Evolutionary conservation across 2,329 filamentous ascomycete genomes (phyloP).

Genomic region (Cercospora citrullina): DNA sequence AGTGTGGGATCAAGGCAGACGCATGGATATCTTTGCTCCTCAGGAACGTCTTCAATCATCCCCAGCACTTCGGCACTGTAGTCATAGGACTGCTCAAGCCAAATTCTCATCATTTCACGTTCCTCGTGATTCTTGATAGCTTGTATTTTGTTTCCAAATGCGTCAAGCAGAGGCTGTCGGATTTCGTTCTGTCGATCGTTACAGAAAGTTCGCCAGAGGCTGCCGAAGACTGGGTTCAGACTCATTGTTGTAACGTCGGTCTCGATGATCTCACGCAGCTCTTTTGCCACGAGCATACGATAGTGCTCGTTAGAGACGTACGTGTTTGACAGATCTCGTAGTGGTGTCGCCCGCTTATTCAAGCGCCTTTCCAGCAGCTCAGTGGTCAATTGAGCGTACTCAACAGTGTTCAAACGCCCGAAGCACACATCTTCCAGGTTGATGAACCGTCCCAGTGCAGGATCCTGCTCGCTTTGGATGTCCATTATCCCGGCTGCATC

Average conservation of each 20-base stretch:
- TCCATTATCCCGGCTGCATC: not conserved
- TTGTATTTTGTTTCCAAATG: conserved; percentile 18
- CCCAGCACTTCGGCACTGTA: conserved; percentile 21
- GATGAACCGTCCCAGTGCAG: not conserved
- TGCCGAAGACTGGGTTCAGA: conserved; percentile 23
- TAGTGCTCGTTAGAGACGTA: conserved; percentile 12
- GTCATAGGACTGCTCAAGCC: conserved; percentile 23
- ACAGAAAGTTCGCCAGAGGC: conserved; percentile 20
- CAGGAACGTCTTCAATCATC: conserved; percentile 15
- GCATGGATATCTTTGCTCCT: conserved; percentile 12
- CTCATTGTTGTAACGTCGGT: conserved; percentile 18
- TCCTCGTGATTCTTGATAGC: conserved; percentile 5
- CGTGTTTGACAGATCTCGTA: conserved; percentile 10
- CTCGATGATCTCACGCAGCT: conserved; percentile 19
- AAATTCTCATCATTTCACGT: conserved; percentile 18
- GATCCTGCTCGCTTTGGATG: conserved; percentile 5
- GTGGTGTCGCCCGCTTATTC: not conserved
- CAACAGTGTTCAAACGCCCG: not conserved
- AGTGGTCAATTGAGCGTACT: not conserved
- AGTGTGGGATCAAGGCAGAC: conserved; percentile 22
- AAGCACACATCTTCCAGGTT: not conserved
- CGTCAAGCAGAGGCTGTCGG: conserved; percentile 16
- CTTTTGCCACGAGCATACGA: conserved; percentile 8
- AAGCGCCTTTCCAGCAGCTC: not conserved
- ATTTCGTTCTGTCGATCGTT: conserved; percentile 15